Evolutionary conservation across 192 early-diverging fungal species (phyloP), one percentile per base, ranked within the genome.

Genomic region (Coemansia sp.): DNA sequence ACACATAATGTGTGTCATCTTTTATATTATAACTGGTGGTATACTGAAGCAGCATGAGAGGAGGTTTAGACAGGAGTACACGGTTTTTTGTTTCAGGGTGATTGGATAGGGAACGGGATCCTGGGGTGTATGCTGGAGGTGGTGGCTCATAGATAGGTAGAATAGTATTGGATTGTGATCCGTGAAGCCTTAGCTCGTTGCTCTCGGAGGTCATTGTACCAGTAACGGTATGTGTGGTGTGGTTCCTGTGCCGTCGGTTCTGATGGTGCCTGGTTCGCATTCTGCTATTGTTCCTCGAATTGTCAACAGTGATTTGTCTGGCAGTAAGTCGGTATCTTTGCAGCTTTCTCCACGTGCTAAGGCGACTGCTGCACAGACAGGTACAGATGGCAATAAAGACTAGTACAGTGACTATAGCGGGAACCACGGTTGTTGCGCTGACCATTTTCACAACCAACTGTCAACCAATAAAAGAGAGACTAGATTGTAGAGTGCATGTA

Each of bases 131-230:
- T 19, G 52, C 52, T 6, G 52, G 52, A 33, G 52, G 52, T 14
- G 52, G 52, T 33, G 52, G 52, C 52, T 54, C 52, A 15, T 54
- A 54, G 33, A 54, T n/a, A n/a, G 52, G 52, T 10, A 54, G 29
- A 15, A 54, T 19, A 7, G 52, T 3, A 30, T 54, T 33, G 29
- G 30, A 31, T 25, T 30, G 17, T 3, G 52, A 17, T 5, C 33
- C 52, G 33, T 17, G 27, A 30, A 28, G 30, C 52, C 29, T 28
- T 2, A 33, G 2, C 30, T 54, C 52, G 52, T 54, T 14, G 14
- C 17, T 29, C 7, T 54, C 52, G 13, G 52, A 20, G 23, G 52
- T 0, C 52, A 54, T 31, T 28, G 29, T 7, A n/a, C 15, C 52
- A 31, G 52, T 17, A 54, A 14, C 52, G 2, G 52, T 8, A 14